phyloP scores from a whole-genome alignment of 73 alveolate species.

The Tetrahymena borealis region DNA sequence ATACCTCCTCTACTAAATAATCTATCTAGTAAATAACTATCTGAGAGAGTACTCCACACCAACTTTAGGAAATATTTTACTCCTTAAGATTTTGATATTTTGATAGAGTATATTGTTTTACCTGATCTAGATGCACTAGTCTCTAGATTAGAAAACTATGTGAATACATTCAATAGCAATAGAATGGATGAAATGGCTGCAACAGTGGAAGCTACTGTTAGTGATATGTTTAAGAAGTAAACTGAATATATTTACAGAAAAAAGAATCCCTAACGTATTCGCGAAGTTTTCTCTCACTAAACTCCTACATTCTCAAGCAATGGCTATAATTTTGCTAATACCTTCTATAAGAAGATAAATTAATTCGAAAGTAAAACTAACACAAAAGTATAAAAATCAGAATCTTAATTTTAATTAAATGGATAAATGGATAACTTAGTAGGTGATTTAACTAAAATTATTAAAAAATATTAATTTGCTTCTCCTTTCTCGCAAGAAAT shows the following conservation, averaged over 20 bases:
- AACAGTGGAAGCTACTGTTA: neutral
- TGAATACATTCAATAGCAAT: neutral
- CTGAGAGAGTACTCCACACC: neutral
- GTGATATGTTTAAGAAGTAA: neutral
- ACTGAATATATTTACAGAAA: neutral
- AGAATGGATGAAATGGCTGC: neutral
- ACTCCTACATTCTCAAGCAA: neutral
- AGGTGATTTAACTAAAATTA: neutral
- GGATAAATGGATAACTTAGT: neutral
- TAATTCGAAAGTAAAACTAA: neutral
- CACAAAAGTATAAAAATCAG: neutral
- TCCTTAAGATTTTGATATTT: neutral
- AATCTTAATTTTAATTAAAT: neutral
- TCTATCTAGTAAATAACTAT: neutral
- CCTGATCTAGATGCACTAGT: neutral
- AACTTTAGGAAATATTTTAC: neutral
- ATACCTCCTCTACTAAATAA: neutral
- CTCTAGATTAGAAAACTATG: neutral
- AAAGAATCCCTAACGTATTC: neutral
- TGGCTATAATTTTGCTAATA: neutral
- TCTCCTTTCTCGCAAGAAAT: neutral
- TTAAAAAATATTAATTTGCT: neutral
- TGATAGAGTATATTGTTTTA: neutral
- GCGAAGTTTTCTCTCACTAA: neutral
- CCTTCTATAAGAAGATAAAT: neutral